Conservation (phyloP, 495 filamentous ascomycete species). For the Xylaria longipes region DNA sequence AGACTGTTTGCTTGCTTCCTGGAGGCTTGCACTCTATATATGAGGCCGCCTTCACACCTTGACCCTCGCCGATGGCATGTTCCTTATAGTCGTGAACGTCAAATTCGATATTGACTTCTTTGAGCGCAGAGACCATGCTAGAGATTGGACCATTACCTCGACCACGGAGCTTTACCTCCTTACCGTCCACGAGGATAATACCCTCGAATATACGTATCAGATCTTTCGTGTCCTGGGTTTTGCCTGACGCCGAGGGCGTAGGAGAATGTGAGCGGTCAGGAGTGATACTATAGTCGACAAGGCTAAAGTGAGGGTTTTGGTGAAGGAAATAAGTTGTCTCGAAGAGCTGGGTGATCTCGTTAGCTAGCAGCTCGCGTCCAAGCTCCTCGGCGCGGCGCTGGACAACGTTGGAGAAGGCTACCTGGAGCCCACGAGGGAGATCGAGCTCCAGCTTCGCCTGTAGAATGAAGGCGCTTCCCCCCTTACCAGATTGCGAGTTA, state of each 20-base stretch:
- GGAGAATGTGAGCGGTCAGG: slow-evolving; percentile 84
- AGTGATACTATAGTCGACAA: slow-evolving; percentile 92
- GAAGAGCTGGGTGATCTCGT: slow-evolving; percentile 85
- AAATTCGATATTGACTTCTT: slow-evolving; percentile 82
- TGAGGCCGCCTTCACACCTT: slow-evolving; percentile 88
- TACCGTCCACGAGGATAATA: slow-evolving; percentile 81
- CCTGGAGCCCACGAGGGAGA: slow-evolving; percentile 88
- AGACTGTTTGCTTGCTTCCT: slow-evolving; percentile 76
- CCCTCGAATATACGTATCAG: slow-evolving; percentile 86
- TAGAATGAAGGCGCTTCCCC: slow-evolving; percentile 92
- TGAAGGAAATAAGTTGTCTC: slow-evolving; percentile 84
- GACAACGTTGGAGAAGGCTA: slow-evolving; percentile 90
- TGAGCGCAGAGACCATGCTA: slow-evolving; percentile 81
- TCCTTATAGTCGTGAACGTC: slow-evolving; percentile 97
- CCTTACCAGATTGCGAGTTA: slow-evolving; percentile 96
- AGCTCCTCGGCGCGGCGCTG: slow-evolving; percentile 75
- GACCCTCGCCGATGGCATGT: slow-evolving; percentile 81
- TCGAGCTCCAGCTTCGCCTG: slow-evolving; percentile 87
- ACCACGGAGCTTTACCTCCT: slow-evolving; percentile 79
- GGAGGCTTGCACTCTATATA: slow-evolving; percentile 89
- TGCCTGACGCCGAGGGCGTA: slow-evolving; percentile 69
- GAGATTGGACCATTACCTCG: slow-evolving; percentile 92
- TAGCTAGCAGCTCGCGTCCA: slow-evolving; percentile 80
- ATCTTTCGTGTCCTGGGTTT: slow-evolving; percentile 75
- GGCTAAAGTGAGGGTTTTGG: slow-evolving; percentile 78